Evolutionary conservation across 257 asterid genomes (phyloP).

Genomic region (Solanum sitiens): DNA sequence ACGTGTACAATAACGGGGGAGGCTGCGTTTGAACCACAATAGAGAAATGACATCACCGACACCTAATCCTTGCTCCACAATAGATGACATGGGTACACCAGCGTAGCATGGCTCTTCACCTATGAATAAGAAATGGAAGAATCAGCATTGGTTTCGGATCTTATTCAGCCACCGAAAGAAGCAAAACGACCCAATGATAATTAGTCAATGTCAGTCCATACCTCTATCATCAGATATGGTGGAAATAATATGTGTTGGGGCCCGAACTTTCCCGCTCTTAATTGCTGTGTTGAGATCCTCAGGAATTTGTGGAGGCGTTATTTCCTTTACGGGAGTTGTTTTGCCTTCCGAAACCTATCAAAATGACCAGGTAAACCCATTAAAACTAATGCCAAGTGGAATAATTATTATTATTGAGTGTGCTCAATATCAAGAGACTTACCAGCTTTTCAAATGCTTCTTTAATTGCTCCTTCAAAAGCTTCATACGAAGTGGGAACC

Average conservation of each 20-base stretch:
- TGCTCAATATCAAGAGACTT: not conserved
- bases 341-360: constrained; percentile 64
- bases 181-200: not conserved
- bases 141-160: not conserved
- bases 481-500: constrained; percentile 93
- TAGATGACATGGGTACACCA: constrained; percentile 96
- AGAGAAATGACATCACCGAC: constrained; percentile 96
- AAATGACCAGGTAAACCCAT: constrained; percentile 8
- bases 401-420: not conserved
- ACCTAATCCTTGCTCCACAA: constrained; percentile 95
- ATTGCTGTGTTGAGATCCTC: constrained; percentile 92
- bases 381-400: not conserved
- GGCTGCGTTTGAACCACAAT: constrained; percentile 98
- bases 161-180: not conserved
- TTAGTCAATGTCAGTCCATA: constrained; percentile 3
- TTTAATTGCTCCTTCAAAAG: constrained; percentile 78
- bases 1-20: constrained; percentile 93
- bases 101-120: constrained; percentile 98
- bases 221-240: constrained; percentile 99
- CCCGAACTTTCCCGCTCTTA: constrained; percentile 97
- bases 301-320: constrained; percentile 90
- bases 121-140: constrained; percentile 16
- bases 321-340: constrained; percentile 72
- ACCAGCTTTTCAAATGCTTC: constrained; percentile 74
- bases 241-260: constrained; percentile 97